Percentiles rank a stretch among this genome's conserved stretches.
Evolutionary conservation across 2,329 filamentous ascomycete genomes (phyloP).

Genomic region (Aureobasidium sp.): DNA sequence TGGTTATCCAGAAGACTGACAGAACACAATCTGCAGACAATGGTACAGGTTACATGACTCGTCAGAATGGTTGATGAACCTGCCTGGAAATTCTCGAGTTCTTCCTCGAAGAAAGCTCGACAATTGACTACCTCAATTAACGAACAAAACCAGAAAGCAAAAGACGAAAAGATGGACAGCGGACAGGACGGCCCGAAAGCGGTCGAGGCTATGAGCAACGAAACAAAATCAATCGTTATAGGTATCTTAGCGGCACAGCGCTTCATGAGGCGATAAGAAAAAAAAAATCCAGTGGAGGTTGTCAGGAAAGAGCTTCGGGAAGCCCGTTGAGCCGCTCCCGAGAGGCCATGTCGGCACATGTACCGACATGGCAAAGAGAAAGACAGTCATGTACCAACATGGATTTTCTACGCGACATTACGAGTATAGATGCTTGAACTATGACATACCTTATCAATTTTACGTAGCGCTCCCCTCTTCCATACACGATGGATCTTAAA

Average conservation of each 20-base stretch:
- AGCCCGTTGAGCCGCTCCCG: not conserved
- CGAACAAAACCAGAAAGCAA: not conserved
- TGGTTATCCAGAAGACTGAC: not conserved
- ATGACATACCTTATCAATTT: no score
- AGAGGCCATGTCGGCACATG: not conserved
- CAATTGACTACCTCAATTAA: no score
- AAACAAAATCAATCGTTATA: not conserved
- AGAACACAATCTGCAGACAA: not conserved
- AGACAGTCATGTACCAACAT: not conserved
- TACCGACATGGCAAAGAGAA: not conserved
- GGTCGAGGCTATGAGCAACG: not conserved
- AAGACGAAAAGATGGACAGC: not conserved
- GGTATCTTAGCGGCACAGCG: no score
- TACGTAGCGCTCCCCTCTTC: no score
- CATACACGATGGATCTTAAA: no score
- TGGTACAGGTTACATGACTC: slow-evolving; percentile 12
- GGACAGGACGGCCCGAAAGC: not conserved
- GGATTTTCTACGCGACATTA: not conserved
- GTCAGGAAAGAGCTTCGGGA: no score
- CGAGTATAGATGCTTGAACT: no score
- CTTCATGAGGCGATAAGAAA: no score
- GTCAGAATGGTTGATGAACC: not conserved
- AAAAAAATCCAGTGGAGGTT: no score
- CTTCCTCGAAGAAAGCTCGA: no score
- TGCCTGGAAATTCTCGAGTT: not conserved